phyloP scores from a whole-genome alignment of 1,284 basidiomycete genomes.

The Trichosporon sp. region DNA sequence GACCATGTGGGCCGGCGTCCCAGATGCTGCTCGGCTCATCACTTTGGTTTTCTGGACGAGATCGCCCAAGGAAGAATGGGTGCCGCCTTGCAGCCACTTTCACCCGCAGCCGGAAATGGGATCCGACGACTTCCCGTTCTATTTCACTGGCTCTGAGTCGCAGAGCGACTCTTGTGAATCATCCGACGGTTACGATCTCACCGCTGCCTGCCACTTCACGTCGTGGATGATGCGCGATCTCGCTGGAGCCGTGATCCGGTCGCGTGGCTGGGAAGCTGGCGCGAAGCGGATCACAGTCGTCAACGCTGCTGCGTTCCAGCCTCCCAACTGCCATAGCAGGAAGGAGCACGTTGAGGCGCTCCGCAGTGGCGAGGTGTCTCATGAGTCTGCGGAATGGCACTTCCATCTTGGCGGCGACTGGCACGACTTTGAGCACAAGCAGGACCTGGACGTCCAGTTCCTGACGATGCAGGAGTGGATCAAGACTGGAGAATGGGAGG shows the following conservation, averaged over 20 bases:
- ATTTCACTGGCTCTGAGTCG: too few relatives aligned
- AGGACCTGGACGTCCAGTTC: background rate
- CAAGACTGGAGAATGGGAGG: background rate
- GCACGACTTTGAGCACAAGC: background rate
- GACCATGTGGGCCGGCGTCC: background rate
- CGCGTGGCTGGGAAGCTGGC: too few relatives aligned
- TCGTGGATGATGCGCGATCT: background rate
- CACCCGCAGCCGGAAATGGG: background rate
- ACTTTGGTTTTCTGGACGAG: background rate
- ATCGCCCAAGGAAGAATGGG: background rate
- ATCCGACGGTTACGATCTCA: too few relatives aligned
- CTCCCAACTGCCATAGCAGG: background rate
- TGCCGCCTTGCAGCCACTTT: background rate
- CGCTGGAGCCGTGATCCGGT: background rate
- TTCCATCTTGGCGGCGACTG: background rate
- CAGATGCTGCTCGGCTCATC: background rate
- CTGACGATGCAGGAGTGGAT: background rate
- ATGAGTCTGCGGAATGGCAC: background rate
- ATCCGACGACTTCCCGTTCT: too few relatives aligned
- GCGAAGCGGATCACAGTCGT: background rate
- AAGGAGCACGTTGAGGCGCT: background rate
- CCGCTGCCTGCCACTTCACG: background rate
- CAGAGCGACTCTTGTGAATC: too few relatives aligned
- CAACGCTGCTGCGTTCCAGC: background rate
- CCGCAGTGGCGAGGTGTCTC: background rate